Conservation (phyloP, 345 rosid species). For the Corchorus olitorius region DNA sequence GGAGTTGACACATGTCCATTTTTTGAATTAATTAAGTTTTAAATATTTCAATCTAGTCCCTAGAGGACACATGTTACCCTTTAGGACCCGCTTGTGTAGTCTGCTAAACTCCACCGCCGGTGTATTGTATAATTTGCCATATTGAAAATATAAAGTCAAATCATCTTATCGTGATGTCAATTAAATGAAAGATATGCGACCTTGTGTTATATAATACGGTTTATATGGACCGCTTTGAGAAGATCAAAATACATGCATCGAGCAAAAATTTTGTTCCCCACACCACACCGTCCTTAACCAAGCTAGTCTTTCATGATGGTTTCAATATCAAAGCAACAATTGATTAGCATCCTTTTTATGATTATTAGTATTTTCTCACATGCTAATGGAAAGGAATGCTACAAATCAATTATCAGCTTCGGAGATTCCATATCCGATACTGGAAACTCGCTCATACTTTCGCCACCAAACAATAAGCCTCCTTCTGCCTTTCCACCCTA, state of each 20-base stretch:
- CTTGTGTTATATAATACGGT: too few relatives aligned
- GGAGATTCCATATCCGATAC: slow-evolving; percentile 63
- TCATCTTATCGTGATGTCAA: too few relatives aligned
- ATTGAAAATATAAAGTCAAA: too few relatives aligned
- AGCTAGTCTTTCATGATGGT: background rate
- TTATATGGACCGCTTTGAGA: background rate
- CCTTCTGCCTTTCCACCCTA: slow-evolving; percentile 40
- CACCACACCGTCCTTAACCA: too few relatives aligned
- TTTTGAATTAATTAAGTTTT: too few relatives aligned
- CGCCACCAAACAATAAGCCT: slow-evolving; percentile 20
- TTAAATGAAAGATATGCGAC: too few relatives aligned
- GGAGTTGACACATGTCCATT: too few relatives aligned
- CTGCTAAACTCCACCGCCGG: too few relatives aligned
- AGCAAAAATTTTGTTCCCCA: background rate
- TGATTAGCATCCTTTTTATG: background rate
- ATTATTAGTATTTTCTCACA: background rate
- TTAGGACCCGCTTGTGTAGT: too few relatives aligned
- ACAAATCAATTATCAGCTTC: slow-evolving; percentile 49
- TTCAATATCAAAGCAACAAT: background rate
- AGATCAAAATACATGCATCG: background rate
- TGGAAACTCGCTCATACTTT: slow-evolving; percentile 36
- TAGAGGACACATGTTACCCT: too few relatives aligned
- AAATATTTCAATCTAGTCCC: too few relatives aligned
- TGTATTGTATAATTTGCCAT: too few relatives aligned
- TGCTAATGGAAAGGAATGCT: background rate